Base-by-base conservation (phyloP, 768 basidiomycete species). In the Dentipellis sp. region DNA sequence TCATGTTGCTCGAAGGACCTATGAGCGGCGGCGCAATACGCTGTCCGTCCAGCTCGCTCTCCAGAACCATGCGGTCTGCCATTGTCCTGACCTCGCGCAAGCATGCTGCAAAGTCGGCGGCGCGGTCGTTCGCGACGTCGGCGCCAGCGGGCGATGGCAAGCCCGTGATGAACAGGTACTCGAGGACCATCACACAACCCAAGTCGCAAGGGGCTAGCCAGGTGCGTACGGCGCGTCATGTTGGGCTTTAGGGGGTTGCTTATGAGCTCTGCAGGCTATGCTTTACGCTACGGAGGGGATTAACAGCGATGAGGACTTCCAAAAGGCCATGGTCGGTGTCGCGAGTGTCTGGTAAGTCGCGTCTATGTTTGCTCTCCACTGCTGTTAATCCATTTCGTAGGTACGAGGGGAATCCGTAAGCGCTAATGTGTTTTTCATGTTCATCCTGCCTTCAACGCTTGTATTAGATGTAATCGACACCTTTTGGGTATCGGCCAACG, bases 361-460 rank as follows among this genome's bases (percentile, higher is more conserved):
- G 40, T 60, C 38, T 59, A 50, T 34, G 29, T 39, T 52, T 60
- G 54, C 17, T 34, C 11, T 55, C 17, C 57, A 64, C 59, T 22
- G 35, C 55, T 54, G 56, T 52, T 45, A 59, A 65, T 59, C 57
- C 54, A 57, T 19, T 47, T 29, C 10, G 52, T 58, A 97, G 94
- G 94, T 98, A 98, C 66, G 95, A 99, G 69, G 95, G 95, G 42
- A 97, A 97, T 71, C 97, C 97, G 90, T 98, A 70, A 75, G 91
- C 75, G 22, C 12, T 45, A 37, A 38, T n/a, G 37, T 17, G 23
- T 8, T 17, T 16, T 5, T 56, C 21, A 36, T 46, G 46, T 37
- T 46, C 16, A 54, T 38, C 35, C 22, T 38, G 23, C 46, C 37
- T 39, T 52, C 29, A 61, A 50, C 35, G 16, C 47, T 17, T 14